Base-by-base conservation (phyloP, 352 stramenopile species). In the Pythium chondricola region DNA sequence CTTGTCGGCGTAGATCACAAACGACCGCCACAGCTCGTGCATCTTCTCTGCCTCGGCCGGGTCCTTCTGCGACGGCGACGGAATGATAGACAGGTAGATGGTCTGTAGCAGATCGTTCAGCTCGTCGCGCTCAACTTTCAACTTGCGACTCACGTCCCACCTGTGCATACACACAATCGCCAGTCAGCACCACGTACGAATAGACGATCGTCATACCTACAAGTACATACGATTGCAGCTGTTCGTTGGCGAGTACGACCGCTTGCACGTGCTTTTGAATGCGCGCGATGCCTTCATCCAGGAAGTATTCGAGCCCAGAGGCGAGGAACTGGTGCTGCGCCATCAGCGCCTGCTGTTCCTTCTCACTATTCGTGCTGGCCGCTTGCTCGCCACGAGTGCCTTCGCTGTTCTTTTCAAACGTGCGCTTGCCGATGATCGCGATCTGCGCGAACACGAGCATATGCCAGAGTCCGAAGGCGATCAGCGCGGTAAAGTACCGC, bases 1-100 rank as follows among this genome's bases (percentile, higher is more conserved):
- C 49, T 88, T 90, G 48, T 88, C 79, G 10, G 73, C 42, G 55
- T 88, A 88, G 56, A 88, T 86, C 48, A 91, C 56, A 48, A 91
- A 88, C 20, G 52, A 67, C 10, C 71, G 67, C 79, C 79, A 91
- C 39, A 67, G 62, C 11, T 30, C 51, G 27, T 82, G 67, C 2
- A 31, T 41, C 26, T 71, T 43, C 10, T 68, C 69, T 16, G 60
- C 58, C 10, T 67, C 63, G 10, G 59, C 58, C 16, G 57, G 58
- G 4, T 40, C 32, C 6, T 47, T 51, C n/a, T 41, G 44, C 2
- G 58, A 42, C 35, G 51, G 38, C 31, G 69, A 66, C 18, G 76
- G 79, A 35, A 85, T 44, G 43, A 83, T 65, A 11, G 63, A 58
- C 46, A 85, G 33, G 48, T 86, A 88, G 26, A 90, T 56, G 14